A percentile compares a stretch with the other conserved stretches of the same genome.
phyloP scores from a whole-genome alignment of 1,139 yeast species.

The Scheffersomyces stambukii region DNA sequence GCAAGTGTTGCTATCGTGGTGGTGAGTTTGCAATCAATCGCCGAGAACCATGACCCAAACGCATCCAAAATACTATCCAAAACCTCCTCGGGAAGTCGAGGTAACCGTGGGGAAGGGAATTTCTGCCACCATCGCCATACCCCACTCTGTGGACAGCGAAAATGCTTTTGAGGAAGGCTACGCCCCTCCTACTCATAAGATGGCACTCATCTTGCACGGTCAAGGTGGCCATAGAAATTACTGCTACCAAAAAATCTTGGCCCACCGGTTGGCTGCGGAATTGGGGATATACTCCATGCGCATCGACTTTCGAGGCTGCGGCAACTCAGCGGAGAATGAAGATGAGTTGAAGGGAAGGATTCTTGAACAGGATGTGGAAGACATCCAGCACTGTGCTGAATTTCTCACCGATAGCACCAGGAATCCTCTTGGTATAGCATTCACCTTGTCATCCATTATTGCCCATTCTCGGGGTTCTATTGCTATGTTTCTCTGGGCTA shows the following conservation, averaged over 20 bases:
- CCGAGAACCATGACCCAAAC: too few relatives aligned
- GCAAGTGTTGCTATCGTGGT: background rate
- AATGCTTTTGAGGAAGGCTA: constrained; percentile 21
- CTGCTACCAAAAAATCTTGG: constrained; percentile 64
- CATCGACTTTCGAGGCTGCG: constrained; percentile 85
- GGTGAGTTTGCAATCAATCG: background rate
- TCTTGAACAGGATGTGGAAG: constrained; percentile 61
- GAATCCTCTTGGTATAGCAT: constrained; percentile 33
- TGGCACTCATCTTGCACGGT: constrained; percentile 59
- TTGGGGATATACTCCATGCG: constrained; percentile 64
- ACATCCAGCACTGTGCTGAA: constrained; percentile 52
- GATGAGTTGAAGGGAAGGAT: constrained; percentile 48
- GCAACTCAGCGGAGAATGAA: constrained; percentile 60
- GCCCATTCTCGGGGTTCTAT: constrained; percentile 81
- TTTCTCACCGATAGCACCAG: constrained; percentile 34
- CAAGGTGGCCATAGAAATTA: constrained; percentile 82
- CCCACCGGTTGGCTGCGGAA: constrained; percentile 54
- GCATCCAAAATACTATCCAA: constrained; percentile 7
- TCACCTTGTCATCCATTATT: constrained; percentile 52
- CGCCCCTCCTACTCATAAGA: constrained; percentile 37
- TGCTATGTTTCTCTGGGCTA: constrained; percentile 74
- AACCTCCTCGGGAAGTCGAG: constrained; percentile 29
- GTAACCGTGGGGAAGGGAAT: constrained; percentile 37
- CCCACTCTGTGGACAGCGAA: constrained; percentile 27
- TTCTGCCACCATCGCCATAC: constrained; percentile 36